Conservation (phyloP, 2,329 filamentous ascomycete species). For the Didymella lethalis region DNA sequence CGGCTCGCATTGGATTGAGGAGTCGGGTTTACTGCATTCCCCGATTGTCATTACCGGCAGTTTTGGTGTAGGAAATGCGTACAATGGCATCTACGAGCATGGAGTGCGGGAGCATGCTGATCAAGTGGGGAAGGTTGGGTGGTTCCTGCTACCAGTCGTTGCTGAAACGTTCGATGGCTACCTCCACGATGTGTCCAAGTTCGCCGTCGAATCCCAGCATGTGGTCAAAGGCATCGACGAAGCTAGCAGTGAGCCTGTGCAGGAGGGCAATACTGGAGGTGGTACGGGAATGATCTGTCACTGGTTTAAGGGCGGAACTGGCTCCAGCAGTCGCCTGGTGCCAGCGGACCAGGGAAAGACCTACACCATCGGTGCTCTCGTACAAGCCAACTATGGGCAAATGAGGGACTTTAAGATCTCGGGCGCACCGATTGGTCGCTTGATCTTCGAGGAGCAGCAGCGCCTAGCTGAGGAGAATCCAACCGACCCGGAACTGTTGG, state of each 20-base stretch:
- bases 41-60: conserved; percentile 69
- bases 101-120: conserved; percentile 57
- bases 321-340: conserved; percentile 66
- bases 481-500: conserved; percentile 35
- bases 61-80: conserved; percentile 65
- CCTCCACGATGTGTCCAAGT: conserved; percentile 65
- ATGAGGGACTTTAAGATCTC: conserved; percentile 65
- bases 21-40: conserved; percentile 66
- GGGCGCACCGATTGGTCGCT: conserved; percentile 68
- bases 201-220: conserved; percentile 63
- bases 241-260: conserved; percentile 61
- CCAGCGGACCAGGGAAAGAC: conserved; percentile 39
- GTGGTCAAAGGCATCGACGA: conserved; percentile 63
- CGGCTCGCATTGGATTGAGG: conserved; percentile 67
- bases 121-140: conserved; percentile 55
- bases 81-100: conserved; percentile 67
- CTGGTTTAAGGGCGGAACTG: conserved; percentile 72
- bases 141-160: conserved; percentile 65
- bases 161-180: conserved; percentile 71
- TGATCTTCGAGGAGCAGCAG: conserved; percentile 60
- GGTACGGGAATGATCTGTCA: conserved; percentile 75
- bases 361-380: conserved; percentile 68
- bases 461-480: conserved; percentile 47
- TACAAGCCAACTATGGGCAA: conserved; percentile 71
- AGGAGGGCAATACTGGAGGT: conserved; percentile 70